Base-by-base conservation (phyloP, 768 basidiomycete genomes). In the Collybia sp. region DNA sequence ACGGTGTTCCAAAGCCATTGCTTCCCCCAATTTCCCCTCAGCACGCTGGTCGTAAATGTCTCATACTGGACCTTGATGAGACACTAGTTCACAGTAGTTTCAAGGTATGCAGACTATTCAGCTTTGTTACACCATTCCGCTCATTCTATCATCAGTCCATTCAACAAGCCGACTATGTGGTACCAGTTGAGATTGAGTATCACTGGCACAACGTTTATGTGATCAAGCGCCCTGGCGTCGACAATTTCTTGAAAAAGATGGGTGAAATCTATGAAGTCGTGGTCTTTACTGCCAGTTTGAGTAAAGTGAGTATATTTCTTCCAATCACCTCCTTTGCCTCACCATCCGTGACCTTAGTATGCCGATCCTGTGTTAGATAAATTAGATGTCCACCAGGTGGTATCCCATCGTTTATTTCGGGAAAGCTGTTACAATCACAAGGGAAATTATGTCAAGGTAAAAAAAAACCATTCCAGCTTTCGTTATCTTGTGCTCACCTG, bases 391-490 rank as follows among this genome's bases (percentile, higher is more conserved):
- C 86, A 94, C 65, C 86, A 82, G 52, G 95, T 94, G 9, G 94
- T 99, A 35, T 73, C 89, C 30, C 95, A 99, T 65, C 80, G 96
- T 50, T 68, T 99, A 42, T 99, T 97, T 81, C 74, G 96, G 49
- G 96, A 99, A 68, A 95, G 91, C 60, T 99, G 96, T 67, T 98
- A 97, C 64, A 98, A 96, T 62, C 96, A 98, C 70, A 89, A 88
- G 67, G 95, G 95, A 36, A 98, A 95, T 70, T 99, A 98, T 64
- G 95, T 99, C 68, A 99, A 99, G 82, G 94, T 93, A 48, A 35
- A 74, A 52, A 19, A 20, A 33, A 12, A 5, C 31, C 19, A 3
- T 8, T 30, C 20, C 15, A 6, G 32, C 30, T 25, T 16, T 13
- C 5, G 16, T 25, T 30, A 18, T 13, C 30, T 43, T 30, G 15